Percentiles rank a stretch among this genome's conserved stretches.
Conservation (phyloP, 768 basidiomycete genomes). For the Panaeolus cyanescens region DNA sequence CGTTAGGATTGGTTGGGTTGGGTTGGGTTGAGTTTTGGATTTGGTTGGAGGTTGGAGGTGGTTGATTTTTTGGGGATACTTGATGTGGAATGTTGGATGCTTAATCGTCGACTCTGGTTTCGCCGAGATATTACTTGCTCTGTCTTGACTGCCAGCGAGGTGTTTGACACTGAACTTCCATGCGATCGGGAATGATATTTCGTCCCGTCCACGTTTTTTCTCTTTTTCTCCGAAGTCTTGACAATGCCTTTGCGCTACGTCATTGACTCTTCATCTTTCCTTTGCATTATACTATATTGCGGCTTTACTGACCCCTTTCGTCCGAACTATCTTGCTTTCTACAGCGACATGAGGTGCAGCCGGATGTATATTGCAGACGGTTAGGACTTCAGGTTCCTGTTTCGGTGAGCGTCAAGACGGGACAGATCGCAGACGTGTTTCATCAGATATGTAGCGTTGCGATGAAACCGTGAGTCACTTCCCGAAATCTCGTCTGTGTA, state of each 20-base stretch:
- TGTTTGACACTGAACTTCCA: background rate
- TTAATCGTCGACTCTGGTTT: background rate
- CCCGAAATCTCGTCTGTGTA: conserved; percentile 12
- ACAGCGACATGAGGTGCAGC: conserved; percentile 96
- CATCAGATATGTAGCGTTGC: conserved; percentile 83
- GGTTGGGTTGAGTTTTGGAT: background rate
- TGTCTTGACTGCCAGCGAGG: background rate
- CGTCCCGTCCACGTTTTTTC: background rate
- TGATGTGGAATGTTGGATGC: background rate
- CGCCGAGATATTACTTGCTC: background rate
- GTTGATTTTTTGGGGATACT: background rate
- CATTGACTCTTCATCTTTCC: conserved; percentile 2
- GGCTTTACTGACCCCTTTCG: no score
- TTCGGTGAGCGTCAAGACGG: conserved; percentile 87
- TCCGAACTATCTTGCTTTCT: conserved; percentile 4
- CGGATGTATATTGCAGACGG: conserved; percentile 93
- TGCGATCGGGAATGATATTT: background rate
- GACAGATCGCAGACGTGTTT: conserved; percentile 85
- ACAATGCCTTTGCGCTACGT: background rate
- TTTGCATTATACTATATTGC: no score
- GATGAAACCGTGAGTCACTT: conserved; percentile 75
- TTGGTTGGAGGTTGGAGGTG: background rate
- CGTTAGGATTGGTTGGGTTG: background rate
- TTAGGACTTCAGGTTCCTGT: conserved; percentile 92
- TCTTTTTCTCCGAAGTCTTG: background rate